phyloP scores from a whole-genome alignment of 106 monocot genomes.

The Dioscorea alata region DNA sequence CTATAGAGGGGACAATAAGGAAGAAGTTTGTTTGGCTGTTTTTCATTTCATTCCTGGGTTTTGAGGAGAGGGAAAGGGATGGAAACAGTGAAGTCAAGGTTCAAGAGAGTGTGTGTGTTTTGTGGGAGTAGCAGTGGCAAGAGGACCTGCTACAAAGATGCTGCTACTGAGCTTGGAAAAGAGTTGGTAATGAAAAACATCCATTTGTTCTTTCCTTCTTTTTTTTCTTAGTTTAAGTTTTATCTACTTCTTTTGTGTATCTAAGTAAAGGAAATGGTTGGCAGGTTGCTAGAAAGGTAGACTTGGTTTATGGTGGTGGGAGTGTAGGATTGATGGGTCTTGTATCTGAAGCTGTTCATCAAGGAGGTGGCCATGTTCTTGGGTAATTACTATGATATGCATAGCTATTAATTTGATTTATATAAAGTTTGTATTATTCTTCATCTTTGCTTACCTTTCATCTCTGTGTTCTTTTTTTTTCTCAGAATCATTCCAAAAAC shows the following conservation, averaged over 20 bases:
- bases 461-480: not conserved
- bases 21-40: too few relatives aligned
- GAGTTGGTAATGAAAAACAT: conserved; percentile 25
- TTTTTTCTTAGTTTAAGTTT: not conserved
- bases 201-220: not conserved
- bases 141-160: conserved; percentile 41
- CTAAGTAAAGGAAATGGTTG: not conserved
- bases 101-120: conserved; percentile 48
- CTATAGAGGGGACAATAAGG: too few relatives aligned
- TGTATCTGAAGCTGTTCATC: conserved; percentile 54
- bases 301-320: conserved; percentile 74
- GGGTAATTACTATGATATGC: conserved; percentile 21
- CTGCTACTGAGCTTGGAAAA: conserved; percentile 47
- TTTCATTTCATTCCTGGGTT: not conserved
- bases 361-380: conserved; percentile 59
- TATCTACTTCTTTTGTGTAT: not conserved
- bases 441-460: not conserved
- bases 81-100: conserved; percentile 10
- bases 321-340: conserved; percentile 69
- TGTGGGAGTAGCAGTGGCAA: conserved; percentile 59
- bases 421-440: too few relatives aligned
- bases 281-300: conserved; percentile 61
- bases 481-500: conserved; percentile 52
- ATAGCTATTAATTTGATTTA: too few relatives aligned
- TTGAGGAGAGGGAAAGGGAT: not conserved